Base-by-base conservation (phyloP, 345 rosid species). In the Clarkia xantiana region DNA sequence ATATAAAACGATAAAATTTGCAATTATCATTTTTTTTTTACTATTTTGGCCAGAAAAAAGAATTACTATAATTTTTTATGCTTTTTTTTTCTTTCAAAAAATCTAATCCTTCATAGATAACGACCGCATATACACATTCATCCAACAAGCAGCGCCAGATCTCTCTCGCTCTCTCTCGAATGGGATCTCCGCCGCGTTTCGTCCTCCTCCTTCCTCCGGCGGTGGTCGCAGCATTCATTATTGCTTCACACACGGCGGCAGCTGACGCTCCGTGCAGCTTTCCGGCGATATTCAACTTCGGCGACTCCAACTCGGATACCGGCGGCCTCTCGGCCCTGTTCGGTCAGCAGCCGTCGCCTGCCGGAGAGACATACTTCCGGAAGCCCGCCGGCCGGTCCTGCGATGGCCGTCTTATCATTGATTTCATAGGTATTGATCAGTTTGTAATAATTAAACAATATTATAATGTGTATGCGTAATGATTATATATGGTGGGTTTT, bases 231-330 rank as follows among this genome's bases (percentile, higher is more conserved):
- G 3, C 18, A 11, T 49, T 17, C 53, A 38, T 53, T 11, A 41
- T 3, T 25, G 25, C 57, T 53, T 6, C 43, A 9, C 18, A 41
- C 58, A 36, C 5, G 20, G 6, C 34, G 11, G 0, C 63, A 18
- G 25, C 14, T 47, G 29, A 72, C 29, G 42, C 42, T 47, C 5
- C 58, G 34, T 82, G 86, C 14, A 23, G 61, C 22, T 74, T 82
- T 38, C 94, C 88, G 1, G 97, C 88, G 19, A 76, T 85, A 49
- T 85, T 78, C 66, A 86, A 89, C 79, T 85, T 89, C 9, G 94
- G 97, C 0, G 95, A 89, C 73, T 89, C 97, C 0, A 89, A 89
- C 61, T 89, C 97, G 23, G 97, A 82, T 55, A 89, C 94, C 29
- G 95, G 97, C 8, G 87, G 95, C 58, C 67, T 85, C 62, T 89